Evolutionary conservation across 2,329 filamentous ascomycete species (phyloP).

Genomic region (Colletotrichum gigasporum): DNA sequence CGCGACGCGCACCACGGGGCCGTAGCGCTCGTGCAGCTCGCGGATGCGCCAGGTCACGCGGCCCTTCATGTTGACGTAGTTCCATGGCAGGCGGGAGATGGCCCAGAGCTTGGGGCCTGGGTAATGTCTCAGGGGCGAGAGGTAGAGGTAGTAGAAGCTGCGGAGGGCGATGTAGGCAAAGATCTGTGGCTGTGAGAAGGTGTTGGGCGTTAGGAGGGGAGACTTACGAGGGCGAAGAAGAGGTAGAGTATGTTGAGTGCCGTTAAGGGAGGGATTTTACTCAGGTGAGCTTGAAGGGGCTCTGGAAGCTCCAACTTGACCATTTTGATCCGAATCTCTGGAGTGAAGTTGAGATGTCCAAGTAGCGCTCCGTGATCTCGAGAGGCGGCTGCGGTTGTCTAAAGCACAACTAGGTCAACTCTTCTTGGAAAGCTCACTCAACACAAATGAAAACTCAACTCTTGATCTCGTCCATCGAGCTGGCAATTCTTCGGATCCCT

Average conservation of each 20-base stretch:
- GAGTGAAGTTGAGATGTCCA: neutral
- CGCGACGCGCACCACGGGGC: conserved; percentile 47
- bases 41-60: conserved; percentile 11
- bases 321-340: neutral
- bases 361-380: too few relatives aligned
- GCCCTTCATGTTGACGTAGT: conserved; percentile 12
- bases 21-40: conserved; percentile 36
- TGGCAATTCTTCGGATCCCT: neutral
- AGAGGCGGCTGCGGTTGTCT: too few relatives aligned
- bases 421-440: too few relatives aligned
- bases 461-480: neutral
- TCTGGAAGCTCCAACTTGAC: neutral
- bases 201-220: neutral
- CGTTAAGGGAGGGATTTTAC: neutral
- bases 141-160: conserved; percentile 26
- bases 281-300: neutral
- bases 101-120: conserved; percentile 43
- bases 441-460: neutral
- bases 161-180: neutral
- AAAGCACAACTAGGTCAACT: too few relatives aligned
- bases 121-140: conserved; percentile 39
- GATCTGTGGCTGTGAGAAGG: neutral
- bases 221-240: neutral
- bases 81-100: conserved; percentile 14
- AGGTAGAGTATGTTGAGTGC: neutral